Conservation (phyloP, 306 rosid species). For the Lathyrus aphaca region DNA sequence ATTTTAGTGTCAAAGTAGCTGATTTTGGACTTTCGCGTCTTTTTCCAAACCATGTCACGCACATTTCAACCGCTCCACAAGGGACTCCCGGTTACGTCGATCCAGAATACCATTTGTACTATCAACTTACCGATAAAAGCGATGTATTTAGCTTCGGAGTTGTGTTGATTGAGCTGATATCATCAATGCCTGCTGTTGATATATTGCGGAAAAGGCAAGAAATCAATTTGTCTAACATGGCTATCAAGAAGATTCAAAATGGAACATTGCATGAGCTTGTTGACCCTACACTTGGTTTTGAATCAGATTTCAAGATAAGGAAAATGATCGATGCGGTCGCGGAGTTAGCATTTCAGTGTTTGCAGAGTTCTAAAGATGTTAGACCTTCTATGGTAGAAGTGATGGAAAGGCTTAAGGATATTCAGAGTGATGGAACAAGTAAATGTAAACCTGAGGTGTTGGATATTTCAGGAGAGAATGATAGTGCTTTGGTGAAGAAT, state of each 20-base stretch:
- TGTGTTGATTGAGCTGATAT: constrained; percentile 73
- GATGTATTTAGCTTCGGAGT: constrained; percentile 92
- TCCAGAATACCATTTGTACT: constrained; percentile 51
- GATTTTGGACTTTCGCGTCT: constrained; percentile 55
- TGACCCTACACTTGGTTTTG: constrained; percentile 64
- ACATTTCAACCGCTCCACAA: constrained; percentile 56
- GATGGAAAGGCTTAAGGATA: constrained; percentile 50
- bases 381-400: constrained; percentile 75
- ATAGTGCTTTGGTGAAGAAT: constrained; percentile 47
- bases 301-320: constrained; percentile 53
- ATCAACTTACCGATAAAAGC: constrained; percentile 78
- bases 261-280: constrained; percentile 63
- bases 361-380: constrained; percentile 64
- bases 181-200: constrained; percentile 84
- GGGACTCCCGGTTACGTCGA: constrained; percentile 58
- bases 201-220: constrained; percentile 67
- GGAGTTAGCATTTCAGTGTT: constrained; percentile 82
- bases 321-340: constrained; percentile 69
- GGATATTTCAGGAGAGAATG: constrained; percentile 47
- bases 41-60: constrained; percentile 44
- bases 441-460: constrained; percentile 48
- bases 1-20: constrained; percentile 51
- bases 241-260: constrained; percentile 71
- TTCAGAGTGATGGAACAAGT: constrained; percentile 43
- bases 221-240: constrained; percentile 79